phyloP scores from a whole-genome alignment of 352 stramenopile species.

The Globisporangium paroecandrum region DNA sequence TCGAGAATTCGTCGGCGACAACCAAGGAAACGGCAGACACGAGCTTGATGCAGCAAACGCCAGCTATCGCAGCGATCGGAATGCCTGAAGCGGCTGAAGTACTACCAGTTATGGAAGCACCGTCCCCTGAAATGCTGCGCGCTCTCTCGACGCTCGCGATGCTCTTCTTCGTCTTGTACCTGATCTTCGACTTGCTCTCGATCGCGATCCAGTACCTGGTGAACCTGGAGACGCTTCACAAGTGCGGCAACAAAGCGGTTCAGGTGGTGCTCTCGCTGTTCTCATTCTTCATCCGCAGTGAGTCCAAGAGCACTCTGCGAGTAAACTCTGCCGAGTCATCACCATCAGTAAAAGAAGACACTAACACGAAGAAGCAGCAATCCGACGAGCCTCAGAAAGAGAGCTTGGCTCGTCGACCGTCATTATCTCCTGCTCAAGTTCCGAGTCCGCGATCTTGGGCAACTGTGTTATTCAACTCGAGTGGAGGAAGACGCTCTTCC shows the following conservation, averaged over 20 bases:
- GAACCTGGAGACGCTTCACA: neutral
- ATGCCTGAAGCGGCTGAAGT: neutral
- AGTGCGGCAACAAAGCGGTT: neutral
- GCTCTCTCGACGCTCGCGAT: slow-evolving; percentile 23
- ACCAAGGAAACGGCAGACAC: neutral
- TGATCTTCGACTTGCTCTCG: slow-evolving; percentile 23
- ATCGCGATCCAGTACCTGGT: slow-evolving; percentile 12
- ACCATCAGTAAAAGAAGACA: neutral
- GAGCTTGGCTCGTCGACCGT: neutral
- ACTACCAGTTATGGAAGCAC: slow-evolving; percentile 13
- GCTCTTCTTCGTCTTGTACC: slow-evolving; percentile 24
- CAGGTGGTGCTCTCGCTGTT: neutral
- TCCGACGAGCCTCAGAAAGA: neutral
- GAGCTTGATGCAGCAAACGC: neutral
- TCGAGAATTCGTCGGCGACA: neutral
- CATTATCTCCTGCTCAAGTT: neutral
- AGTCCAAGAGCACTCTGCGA: neutral
- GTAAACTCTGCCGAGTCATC: neutral
- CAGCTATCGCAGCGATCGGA: neutral
- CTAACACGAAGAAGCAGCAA: neutral
- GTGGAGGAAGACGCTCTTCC: neutral
- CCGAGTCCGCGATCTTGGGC: slow-evolving; percentile 1
- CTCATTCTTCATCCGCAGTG: slow-evolving; percentile 10
- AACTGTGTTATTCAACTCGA: slow-evolving; percentile 1
- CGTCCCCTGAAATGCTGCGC: slow-evolving; percentile 9